These are phyloP conservation scores for Venturia pyrina DNA, from an alignment of 2,329 filamentous ascomycete genomes.

Conservation along the genomic window DNA sequence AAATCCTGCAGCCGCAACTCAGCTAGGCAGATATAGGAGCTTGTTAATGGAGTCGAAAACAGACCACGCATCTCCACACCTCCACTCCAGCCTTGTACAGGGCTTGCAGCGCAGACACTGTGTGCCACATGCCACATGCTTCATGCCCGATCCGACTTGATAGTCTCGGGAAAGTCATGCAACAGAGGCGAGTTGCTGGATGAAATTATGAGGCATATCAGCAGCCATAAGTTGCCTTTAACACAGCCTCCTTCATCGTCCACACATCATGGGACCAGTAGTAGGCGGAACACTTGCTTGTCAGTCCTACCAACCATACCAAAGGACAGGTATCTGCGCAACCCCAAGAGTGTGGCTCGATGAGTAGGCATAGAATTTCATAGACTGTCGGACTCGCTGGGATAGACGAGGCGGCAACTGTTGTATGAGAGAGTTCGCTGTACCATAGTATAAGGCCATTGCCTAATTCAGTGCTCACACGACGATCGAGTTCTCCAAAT, in stretches of 20 bases:
- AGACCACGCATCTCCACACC: background rate
- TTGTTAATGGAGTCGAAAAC: background rate
- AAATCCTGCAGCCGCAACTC: background rate
- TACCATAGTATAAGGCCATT: background rate
- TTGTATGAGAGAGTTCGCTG: background rate
- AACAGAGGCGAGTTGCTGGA: background rate
- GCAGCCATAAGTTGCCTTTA: background rate
- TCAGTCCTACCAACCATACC: background rate
- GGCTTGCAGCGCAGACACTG: background rate
- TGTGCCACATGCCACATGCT: too few species aligned
- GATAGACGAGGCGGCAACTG: background rate
- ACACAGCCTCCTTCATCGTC: background rate
- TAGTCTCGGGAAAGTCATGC: background rate
- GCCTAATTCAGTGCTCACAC: background rate
- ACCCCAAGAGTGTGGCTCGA: background rate
- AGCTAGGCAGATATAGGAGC: background rate
- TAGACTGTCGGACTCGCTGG: background rate
- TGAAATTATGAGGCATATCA: background rate
- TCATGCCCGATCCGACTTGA: background rate
- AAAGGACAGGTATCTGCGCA: background rate
- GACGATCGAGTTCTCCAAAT: background rate
- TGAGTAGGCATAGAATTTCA: background rate
- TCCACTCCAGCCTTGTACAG: background rate
- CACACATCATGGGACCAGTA: background rate
- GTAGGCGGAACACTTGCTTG: background rate